Conservation (phyloP, 768 basidiomycete genomes). For the Lactarius psammicola region DNA sequence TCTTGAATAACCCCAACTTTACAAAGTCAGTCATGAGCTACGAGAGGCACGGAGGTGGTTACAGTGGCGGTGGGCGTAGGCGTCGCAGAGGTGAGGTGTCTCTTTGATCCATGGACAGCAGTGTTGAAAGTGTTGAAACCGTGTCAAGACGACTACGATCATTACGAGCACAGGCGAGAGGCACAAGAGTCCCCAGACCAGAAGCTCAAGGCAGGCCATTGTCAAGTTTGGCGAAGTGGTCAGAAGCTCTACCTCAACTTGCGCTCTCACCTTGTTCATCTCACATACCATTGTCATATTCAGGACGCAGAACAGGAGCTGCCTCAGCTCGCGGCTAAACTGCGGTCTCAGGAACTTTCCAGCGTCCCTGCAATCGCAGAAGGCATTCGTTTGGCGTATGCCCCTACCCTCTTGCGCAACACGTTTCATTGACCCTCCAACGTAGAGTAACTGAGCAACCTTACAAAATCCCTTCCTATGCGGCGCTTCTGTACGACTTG, state of each 20-base stretch:
- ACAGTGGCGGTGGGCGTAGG: slow-evolving; percentile 32
- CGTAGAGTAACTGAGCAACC: slow-evolving; percentile 86
- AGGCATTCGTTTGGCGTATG: slow-evolving; percentile 69
- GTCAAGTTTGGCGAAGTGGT: slow-evolving; percentile 82
- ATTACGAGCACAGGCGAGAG: slow-evolving; percentile 63
- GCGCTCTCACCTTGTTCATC: not conserved
- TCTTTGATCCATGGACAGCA: slow-evolving; percentile 9
- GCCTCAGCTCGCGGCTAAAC: slow-evolving; percentile 60
- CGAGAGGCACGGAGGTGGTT: slow-evolving; percentile 46
- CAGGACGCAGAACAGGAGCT: slow-evolving; percentile 74
- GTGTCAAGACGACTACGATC: slow-evolving; percentile 56
- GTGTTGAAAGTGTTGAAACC: slow-evolving; percentile 5
- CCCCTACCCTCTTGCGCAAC: slow-evolving; percentile 4
- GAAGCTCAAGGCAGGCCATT: slow-evolving; percentile 61
- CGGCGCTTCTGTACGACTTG: slow-evolving; percentile 71
- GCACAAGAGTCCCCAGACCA: slow-evolving; percentile 69
- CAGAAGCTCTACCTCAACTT: slow-evolving; percentile 36
- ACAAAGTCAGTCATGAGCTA: slow-evolving; percentile 47
- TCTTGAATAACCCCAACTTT: not conserved
- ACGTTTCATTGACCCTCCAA: slow-evolving; percentile 19
- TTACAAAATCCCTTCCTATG: slow-evolving; percentile 90
- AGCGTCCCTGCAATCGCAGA: slow-evolving; percentile 67
- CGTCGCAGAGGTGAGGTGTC: slow-evolving; percentile 31
- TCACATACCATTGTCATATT: slow-evolving; percentile 3
- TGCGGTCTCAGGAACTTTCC: slow-evolving; percentile 57